Percentiles rank a stretch among this genome's conserved stretches.
Conservation (phyloP, 73 alveolate species). For the Paramecium sexaurelia region DNA sequence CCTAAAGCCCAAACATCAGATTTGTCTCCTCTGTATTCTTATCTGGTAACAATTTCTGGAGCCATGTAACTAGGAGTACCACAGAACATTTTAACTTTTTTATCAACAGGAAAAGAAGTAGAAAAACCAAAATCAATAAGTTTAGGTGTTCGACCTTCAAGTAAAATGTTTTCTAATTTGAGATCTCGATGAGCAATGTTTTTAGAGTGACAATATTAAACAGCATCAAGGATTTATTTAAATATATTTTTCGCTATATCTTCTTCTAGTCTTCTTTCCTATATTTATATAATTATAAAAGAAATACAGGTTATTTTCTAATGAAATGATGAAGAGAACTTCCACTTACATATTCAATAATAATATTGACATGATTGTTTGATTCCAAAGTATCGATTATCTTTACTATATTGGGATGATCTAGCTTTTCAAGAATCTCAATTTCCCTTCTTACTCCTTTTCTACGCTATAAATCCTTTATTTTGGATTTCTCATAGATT, state of each 20-base stretch:
- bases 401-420: conserved; percentile 88
- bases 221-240: conserved; percentile 80
- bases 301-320: conserved; percentile 68
- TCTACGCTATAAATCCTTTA: conserved; percentile 86
- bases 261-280: not conserved
- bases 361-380: conserved; percentile 78
- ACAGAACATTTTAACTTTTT: conserved; percentile 77
- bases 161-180: conserved; percentile 88
- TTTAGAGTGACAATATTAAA: conserved; percentile 78
- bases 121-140: conserved; percentile 87
- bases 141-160: conserved; percentile 71
- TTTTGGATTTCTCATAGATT: conserved; percentile 87
- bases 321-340: conserved; percentile 82
- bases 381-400: conserved; percentile 88
- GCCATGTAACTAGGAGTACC: conserved; percentile 92
- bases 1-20: conserved; percentile 93
- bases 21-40: conserved; percentile 76
- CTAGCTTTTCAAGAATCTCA: conserved; percentile 78
- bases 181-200: conserved; percentile 91
- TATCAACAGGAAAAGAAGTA: conserved; percentile 74
- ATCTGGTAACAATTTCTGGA: conserved; percentile 80
- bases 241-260: conserved; percentile 33
- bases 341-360: conserved; percentile 94
- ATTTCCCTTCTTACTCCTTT: conserved; percentile 91
- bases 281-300: not conserved